Evolutionary conservation across 2,329 filamentous ascomycete species (phyloP), one percentile per base, ranked within the genome.

Genomic region (Hypoxylon sp.): DNA sequence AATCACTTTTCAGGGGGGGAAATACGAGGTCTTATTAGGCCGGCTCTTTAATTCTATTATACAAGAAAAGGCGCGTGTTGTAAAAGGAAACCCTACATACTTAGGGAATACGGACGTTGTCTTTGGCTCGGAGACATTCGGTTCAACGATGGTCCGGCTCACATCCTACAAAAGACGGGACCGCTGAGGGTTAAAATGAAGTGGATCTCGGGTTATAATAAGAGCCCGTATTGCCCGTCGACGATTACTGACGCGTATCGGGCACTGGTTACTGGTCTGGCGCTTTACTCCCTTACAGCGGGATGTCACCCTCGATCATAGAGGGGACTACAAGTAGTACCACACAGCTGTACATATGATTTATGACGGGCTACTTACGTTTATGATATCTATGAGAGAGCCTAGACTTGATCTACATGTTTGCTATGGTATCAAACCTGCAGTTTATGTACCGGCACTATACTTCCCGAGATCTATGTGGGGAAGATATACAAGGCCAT

Each of bases 191-290:
- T n/a, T 37, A 37, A 37, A n/a, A n/a, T 13, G 35, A 37, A 4
- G 35, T 37, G 54, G 24, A 24, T 46, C 42, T 66, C 66, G 66
- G 66, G 39, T 53, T 66, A 44, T 57, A 52, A 14, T 22, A 52
- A 57, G 44, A 63, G 3, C 46, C 66, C 66, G 66, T 59, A 29
- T 10, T 59, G 1, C 29, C 57, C 58, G 52, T 59, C 42, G 9
- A 57, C 35, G 29, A n/a, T 14, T 46, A 13, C 31, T 9, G 29
- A 52, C 26, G 46, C 47, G 39, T 26, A 8, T 10, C 29, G 17
- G 37, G 61, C 52, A 58, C 37, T 14, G 46, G 2, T n/a, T 59
- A 29, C 61, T 57, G 52, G 10, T 3, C 13, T n/a, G 37, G 17
- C 50, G 19, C 61, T n/a, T 53, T 58, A 33, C 59, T 22, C 26